Conservation (phyloP, 2,329 filamentous ascomycete genomes). For the Colletotrichum eremochloae region DNA sequence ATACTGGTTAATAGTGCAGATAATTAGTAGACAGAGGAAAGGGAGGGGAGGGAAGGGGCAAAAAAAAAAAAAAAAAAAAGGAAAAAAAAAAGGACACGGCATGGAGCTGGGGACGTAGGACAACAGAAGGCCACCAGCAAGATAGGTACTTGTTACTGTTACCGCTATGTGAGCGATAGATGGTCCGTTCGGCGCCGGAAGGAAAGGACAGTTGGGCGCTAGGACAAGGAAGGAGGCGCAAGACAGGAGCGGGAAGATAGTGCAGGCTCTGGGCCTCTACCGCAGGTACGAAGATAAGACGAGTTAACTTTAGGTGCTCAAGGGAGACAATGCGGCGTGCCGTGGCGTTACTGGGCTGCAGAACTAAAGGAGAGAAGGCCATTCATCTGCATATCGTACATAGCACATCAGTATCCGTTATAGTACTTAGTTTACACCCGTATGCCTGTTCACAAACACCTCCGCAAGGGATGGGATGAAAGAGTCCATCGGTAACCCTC, state of each 20-base stretch:
- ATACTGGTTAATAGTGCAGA: no score
- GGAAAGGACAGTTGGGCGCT: conserved; percentile 5
- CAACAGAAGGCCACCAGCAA: background rate
- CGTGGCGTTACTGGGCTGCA: conserved; percentile 23
- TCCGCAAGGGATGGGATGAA: background rate
- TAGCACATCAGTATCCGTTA: no score
- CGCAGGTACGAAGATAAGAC: conserved; percentile 5
- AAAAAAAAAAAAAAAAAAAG: no score
- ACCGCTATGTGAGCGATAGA: background rate
- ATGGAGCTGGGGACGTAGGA: background rate
- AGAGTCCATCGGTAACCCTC: background rate
- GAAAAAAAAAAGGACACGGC: background rate
- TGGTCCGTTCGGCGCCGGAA: conserved; percentile 21
- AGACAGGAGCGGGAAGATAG: background rate
- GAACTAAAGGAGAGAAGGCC: conserved; percentile 11
- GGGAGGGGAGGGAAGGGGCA: background rate
- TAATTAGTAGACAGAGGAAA: background rate
- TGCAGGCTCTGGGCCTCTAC: background rate
- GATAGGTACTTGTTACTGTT: background rate
- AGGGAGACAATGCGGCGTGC: conserved; percentile 22
- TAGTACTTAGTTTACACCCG: no score
- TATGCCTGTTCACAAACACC: background rate
- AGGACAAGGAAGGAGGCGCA: background rate
- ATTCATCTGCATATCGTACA: background rate
- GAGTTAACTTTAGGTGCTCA: background rate